Conservation (phyloP, 352 stramenopile genomes). For the Globisporangium iwayamae region DNA sequence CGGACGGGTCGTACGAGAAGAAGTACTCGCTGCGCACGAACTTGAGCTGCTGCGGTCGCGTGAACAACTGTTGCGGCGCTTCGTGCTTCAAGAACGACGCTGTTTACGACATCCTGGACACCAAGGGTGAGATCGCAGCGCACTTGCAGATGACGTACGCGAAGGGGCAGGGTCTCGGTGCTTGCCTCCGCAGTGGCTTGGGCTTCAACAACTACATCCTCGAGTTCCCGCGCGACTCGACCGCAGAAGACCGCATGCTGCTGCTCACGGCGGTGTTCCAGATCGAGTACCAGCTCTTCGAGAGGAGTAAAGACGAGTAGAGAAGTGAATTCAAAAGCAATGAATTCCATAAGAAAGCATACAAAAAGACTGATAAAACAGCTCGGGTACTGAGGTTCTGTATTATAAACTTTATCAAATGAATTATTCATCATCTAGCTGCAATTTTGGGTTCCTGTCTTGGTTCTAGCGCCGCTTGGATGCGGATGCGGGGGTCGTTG, state of each 20-base stretch:
- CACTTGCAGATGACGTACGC: constrained; percentile 59
- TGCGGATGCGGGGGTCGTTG: not conserved
- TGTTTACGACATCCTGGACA: constrained; percentile 65
- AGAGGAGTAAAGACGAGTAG: constrained; percentile 21
- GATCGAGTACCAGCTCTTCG: constrained; percentile 60
- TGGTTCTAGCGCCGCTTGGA: constrained; percentile 10
- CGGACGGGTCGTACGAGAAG: constrained; percentile 52
- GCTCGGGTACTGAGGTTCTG: not conserved
- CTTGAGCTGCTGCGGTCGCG: constrained; percentile 47
- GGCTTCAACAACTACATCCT: constrained; percentile 59
- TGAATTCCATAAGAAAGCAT: too few relatives aligned
- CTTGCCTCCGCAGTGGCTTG: constrained; percentile 34
- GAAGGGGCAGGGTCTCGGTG: constrained; percentile 17
- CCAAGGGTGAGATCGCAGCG: constrained; percentile 40
- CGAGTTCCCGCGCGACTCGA: constrained; percentile 55
- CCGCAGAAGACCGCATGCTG: constrained; percentile 46
- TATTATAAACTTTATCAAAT: constrained; percentile 1
- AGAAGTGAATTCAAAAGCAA: not conserved
- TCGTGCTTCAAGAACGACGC: constrained; percentile 63
- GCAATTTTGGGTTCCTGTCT: not conserved
- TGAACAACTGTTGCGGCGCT: constrained; percentile 69
- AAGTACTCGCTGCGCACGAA: constrained; percentile 52
- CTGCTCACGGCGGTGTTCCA: constrained; percentile 58
- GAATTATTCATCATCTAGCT: constrained; percentile 1
- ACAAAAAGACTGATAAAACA: constrained; percentile 2